Conservation (phyloP, 2,329 filamentous ascomycete species). For the Tolypocladium tundrense region DNA sequence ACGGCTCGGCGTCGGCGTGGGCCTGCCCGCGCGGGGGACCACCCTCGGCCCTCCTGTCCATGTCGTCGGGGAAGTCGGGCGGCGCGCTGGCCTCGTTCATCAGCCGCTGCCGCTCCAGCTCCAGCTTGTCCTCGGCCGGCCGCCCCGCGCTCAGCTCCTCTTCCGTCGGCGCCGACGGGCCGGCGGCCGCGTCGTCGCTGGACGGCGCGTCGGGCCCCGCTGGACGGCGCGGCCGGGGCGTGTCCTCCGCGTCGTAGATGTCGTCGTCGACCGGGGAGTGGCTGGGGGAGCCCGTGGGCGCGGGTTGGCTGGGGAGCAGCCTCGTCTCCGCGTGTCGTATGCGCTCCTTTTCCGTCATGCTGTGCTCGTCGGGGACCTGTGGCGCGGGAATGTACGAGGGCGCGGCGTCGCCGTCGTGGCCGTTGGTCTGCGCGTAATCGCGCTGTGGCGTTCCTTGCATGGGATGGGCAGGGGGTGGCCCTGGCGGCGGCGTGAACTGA, state of each 20-base stretch:
- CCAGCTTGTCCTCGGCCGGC: slow-evolving; percentile 62
- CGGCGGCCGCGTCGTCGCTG: slow-evolving; percentile 9
- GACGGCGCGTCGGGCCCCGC: slow-evolving; percentile 5
- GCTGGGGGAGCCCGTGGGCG: slow-evolving; percentile 25
- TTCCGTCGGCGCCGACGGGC: slow-evolving; percentile 34
- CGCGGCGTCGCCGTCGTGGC: slow-evolving; percentile 14
- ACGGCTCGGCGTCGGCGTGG: slow-evolving; percentile 28
- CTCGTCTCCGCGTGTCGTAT: slow-evolving; percentile 67
- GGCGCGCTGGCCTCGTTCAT: slow-evolving; percentile 55
- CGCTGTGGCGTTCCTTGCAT: background rate
- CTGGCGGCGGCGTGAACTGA: slow-evolving; percentile 1
- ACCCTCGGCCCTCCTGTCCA: slow-evolving; percentile 23
- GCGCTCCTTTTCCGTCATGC: slow-evolving; percentile 71
- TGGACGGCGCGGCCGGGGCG: slow-evolving; percentile 14
- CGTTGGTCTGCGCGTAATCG: slow-evolving; percentile 9
- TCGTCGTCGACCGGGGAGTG: slow-evolving; percentile 31
- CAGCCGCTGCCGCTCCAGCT: slow-evolving; percentile 59
- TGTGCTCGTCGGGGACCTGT: slow-evolving; percentile 47
- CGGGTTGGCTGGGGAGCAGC: slow-evolving; percentile 70
- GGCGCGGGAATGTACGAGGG: slow-evolving; percentile 50
- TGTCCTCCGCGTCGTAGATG: slow-evolving; percentile 38
- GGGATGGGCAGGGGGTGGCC: slow-evolving; percentile 5
- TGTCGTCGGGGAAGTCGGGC: slow-evolving; percentile 44
- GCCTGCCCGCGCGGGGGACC: slow-evolving; percentile 13
- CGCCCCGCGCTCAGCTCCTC: slow-evolving; percentile 26